phyloP scores from a whole-genome alignment of 306 rosid genomes.

The Crotalaria pallida region DNA sequence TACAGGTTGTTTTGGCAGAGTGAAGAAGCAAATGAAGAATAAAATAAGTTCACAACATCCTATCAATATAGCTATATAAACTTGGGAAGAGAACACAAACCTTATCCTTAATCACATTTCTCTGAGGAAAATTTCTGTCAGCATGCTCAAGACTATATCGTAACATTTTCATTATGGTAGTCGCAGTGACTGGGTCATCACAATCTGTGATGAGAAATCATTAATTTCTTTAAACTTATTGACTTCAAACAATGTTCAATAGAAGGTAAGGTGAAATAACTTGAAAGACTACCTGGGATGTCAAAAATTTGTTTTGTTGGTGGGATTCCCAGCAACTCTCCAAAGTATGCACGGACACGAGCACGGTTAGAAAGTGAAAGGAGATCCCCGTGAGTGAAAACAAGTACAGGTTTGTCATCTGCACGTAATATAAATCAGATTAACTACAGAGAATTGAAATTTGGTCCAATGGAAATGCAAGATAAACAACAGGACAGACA shows the following conservation, averaged over 20 bases:
- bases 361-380: conserved; percentile 64
- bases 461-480: neutral
- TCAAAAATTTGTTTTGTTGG: conserved; percentile 75
- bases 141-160: conserved; percentile 73
- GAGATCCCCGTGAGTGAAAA: conserved; percentile 83
- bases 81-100: conserved; percentile 30
- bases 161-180: conserved; percentile 57
- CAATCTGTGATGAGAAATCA: conserved; percentile 37
- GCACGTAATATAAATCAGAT: conserved; percentile 13
- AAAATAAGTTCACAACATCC: neutral
- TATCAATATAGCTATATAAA: neutral
- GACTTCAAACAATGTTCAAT: neutral
- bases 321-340: conserved; percentile 64
- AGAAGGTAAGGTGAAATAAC: neutral
- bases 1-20: neutral
- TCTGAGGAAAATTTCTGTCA: conserved; percentile 58
- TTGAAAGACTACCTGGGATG: conserved; percentile 59
- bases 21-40: neutral
- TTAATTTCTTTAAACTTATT: neutral
- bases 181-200: conserved; percentile 44
- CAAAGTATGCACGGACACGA: conserved; percentile 53
- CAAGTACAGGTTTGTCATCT: conserved; percentile 89
- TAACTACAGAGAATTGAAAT: neutral
- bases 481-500: neutral
- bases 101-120: conserved; percentile 31